Evolutionary conservation across 768 basidiomycete species (phyloP).

Genomic region (Hericium rajendrae): DNA sequence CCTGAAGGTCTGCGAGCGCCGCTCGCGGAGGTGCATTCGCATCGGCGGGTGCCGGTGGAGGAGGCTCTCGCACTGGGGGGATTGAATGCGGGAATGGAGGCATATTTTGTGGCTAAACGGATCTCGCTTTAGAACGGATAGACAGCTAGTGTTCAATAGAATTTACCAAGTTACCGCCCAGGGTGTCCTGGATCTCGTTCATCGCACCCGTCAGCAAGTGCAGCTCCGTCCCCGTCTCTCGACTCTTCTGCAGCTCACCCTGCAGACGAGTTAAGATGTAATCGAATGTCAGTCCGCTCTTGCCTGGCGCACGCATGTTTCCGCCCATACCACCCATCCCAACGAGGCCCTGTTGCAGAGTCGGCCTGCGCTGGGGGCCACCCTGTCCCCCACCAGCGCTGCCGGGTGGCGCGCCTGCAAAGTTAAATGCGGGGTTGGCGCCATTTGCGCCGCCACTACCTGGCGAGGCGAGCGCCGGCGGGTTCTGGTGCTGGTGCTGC

Average conservation of each 20-base stretch:
- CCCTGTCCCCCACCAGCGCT: slow-evolving; percentile 29
- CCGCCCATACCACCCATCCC: slow-evolving; percentile 75
- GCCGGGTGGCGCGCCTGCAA: slow-evolving; percentile 26
- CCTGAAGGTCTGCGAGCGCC: slow-evolving; percentile 59
- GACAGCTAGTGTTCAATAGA: slow-evolving; percentile 19
- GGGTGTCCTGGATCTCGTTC: slow-evolving; percentile 85
- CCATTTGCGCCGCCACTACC: slow-evolving; percentile 33
- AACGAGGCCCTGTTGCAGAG: slow-evolving; percentile 48
- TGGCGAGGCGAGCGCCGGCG: slow-evolving; percentile 18
- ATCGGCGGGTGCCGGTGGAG: slow-evolving; percentile 18
- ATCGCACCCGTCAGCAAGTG: slow-evolving; percentile 68
- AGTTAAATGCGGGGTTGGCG: slow-evolving; percentile 29
- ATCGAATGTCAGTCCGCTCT: slow-evolving; percentile 85
- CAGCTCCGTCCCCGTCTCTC: slow-evolving; percentile 86
- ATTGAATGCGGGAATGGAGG: slow-evolving; percentile 56
- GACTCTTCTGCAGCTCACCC: slow-evolving; percentile 89
- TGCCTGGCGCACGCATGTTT: slow-evolving; percentile 62
- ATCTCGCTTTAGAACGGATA: background rate
- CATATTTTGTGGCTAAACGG: slow-evolving; percentile 43
- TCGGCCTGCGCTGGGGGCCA: slow-evolving; percentile 40
- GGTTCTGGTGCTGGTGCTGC: slow-evolving; percentile 54
- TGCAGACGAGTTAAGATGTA: slow-evolving; percentile 84
- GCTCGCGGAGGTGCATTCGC: slow-evolving; percentile 16
- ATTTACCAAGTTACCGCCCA: slow-evolving; percentile 69
- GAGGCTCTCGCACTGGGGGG: slow-evolving; percentile 43